Base-by-base conservation (phyloP, 2,329 filamentous ascomycete genomes). In the Trichoderma gracile region DNA sequence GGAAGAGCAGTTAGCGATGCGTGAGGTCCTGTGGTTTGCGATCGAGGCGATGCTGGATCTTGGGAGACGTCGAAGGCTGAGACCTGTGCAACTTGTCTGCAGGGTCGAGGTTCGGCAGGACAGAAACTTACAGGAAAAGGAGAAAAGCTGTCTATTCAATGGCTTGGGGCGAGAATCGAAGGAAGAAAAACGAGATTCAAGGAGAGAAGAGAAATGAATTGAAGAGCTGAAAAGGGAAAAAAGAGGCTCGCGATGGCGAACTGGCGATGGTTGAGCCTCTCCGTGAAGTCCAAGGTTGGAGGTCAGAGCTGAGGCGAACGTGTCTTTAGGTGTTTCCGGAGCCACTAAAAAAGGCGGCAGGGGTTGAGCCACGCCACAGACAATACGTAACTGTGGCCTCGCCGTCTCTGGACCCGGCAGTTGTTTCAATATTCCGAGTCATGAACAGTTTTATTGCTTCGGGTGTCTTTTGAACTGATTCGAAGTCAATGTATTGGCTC, bases 111-210 rank as follows among this genome's bases (percentile, higher is more conserved):
- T 42, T 50, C 23, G 45, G 56, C 27, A n/a, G 12, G 21, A 45
- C 46, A 64, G 65, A 65, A 52, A 69, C 69, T 68, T 64, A 67
- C 67, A 69, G 69, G 43, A 54, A 54, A 56, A 43, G 38, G 30
- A 56, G 65, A 59, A 59, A 5, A 7, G 5, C 33, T 40, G 38
- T 38, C 54, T 33, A 27, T 27, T 15, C n/a, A 21, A 19, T 27
- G 46, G 53, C 21, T 64, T 27, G 58, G 19, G 45, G 46, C 21
- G 49, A 40, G 30, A 27, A 54, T 42, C 17, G 25, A 63, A 53
- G 45, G 14, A n/a, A 30, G 25, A 25, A 30, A 10, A 38, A 54
- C 42, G n/a, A 5, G 38, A 4, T 5, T 49, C 14, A 65, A 62
- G 7, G 43, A 55, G 59, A 46, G 57, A 55, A 57, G 47, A 50